Percentiles rank a stretch among this genome's conserved stretches.
Evolutionary conservation across 768 basidiomycete species (phyloP).

Genomic region (Termitomyces heimii): DNA sequence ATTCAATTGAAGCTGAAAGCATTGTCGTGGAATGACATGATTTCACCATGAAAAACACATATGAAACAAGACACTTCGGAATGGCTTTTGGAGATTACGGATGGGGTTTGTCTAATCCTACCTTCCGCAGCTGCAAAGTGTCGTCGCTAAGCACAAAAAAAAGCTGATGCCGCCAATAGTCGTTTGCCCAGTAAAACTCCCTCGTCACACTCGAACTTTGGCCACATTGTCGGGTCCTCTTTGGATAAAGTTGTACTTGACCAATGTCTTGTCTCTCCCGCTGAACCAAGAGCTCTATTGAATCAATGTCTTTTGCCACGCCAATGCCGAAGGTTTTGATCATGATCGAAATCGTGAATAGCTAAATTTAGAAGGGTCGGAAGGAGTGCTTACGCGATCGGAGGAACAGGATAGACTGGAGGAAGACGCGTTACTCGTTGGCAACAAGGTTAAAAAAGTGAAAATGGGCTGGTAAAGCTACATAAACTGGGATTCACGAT

Average conservation of each 20-base stretch:
- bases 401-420: background rate
- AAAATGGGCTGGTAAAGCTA: background rate
- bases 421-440: background rate
- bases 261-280: background rate
- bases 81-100: background rate
- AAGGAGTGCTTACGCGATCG: background rate
- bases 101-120: background rate
- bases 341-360: background rate
- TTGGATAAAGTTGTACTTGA: background rate
- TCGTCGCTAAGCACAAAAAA: background rate
- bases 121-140: background rate
- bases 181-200: background rate
- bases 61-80: background rate
- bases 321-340: background rate
- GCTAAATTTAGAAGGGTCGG: slow-evolving; percentile 1
- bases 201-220: background rate
- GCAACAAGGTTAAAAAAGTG: background rate
- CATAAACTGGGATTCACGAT: background rate
- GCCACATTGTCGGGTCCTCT: background rate
- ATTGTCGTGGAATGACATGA: no score
- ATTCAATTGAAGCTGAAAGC: background rate
- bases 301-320: background rate
- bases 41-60: background rate
- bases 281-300: background rate
- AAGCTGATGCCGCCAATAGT: background rate